A percentile compares a stretch with the other conserved stretches of the same genome.
These are phyloP conservation scores for Beauveria bassiana DNA, from an alignment of 2,329 filamentous ascomycete genomes.

Conservation along the genomic window DNA sequence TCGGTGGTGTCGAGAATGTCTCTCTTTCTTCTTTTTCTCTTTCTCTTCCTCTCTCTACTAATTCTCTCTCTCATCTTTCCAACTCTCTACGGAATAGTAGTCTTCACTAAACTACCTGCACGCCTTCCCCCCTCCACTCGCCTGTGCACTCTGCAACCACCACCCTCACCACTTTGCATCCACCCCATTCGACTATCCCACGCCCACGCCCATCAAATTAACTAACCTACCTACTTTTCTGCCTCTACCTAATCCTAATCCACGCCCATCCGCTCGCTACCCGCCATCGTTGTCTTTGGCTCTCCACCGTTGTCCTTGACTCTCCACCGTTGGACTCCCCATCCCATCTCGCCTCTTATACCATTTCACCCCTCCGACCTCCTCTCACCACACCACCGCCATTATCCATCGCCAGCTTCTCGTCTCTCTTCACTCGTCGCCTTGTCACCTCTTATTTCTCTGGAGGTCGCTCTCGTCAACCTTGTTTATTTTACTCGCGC, in stretches of 20 bases:
- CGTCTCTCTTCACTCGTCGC: neutral
- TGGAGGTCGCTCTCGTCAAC: neutral
- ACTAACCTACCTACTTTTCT: neutral
- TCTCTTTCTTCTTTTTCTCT: too few species aligned
- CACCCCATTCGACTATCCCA: neutral
- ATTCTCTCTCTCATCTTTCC: too few species aligned
- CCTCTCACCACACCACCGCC: neutral
- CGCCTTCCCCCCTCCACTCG: too few species aligned
- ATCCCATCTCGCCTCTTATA: slow-evolving; percentile 7
- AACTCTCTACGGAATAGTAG: too few species aligned
- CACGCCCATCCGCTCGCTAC: neutral
- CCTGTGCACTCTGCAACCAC: too few species aligned
- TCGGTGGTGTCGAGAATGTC: too few species aligned
- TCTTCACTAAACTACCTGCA: too few species aligned
- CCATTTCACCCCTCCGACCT: slow-evolving; percentile 3
- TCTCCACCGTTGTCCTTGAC: neutral
- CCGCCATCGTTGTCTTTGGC: neutral
- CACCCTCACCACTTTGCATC: too few species aligned
- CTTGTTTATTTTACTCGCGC: neutral
- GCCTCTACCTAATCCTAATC: neutral
- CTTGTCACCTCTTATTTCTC: neutral
- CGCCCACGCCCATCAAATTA: neutral
- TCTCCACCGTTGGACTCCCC: neutral
- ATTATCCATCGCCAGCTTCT: neutral
- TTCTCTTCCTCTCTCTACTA: too few species aligned